A percentile compares a stretch with the other conserved stretches of the same genome.
Evolutionary conservation across 345 rosid species (phyloP).

Genomic region (Lenwebbia sp.): DNA sequence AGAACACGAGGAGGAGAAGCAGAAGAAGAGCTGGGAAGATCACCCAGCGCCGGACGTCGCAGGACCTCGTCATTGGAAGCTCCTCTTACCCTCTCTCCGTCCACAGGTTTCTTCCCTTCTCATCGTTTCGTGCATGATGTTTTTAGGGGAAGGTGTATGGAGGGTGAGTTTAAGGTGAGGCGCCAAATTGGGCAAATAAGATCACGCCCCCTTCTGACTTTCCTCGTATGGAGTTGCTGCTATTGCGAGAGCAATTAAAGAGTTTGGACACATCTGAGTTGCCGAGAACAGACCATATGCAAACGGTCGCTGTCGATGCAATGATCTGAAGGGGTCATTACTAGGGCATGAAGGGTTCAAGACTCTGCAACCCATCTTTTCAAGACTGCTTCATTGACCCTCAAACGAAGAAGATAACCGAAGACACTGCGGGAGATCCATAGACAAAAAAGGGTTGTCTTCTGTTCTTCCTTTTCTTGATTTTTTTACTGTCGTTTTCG

Average conservation of each 20-base stretch:
- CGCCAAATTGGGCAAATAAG: not conserved
- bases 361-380: not conserved
- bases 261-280: not conserved
- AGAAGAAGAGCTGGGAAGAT: not conserved
- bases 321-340: not conserved
- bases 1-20: not conserved
- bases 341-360: not conserved
- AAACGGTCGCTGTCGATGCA: not conserved
- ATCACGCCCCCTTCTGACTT: not conserved
- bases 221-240: not conserved
- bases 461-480: not conserved
- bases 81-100: not conserved
- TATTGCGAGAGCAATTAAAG: not conserved
- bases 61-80: not conserved
- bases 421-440: not conserved
- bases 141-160: not conserved
- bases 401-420: not conserved
- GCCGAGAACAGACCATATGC: not conserved
- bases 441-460: not conserved
- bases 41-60: not conserved
- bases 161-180: not conserved
- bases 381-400: not conserved
- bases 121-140: not conserved
- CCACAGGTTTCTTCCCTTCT: not conserved
- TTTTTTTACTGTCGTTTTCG: not conserved